Base-by-base conservation (phyloP, 306 rosid genomes). In the Psophocarpus tetragonolobus region DNA sequence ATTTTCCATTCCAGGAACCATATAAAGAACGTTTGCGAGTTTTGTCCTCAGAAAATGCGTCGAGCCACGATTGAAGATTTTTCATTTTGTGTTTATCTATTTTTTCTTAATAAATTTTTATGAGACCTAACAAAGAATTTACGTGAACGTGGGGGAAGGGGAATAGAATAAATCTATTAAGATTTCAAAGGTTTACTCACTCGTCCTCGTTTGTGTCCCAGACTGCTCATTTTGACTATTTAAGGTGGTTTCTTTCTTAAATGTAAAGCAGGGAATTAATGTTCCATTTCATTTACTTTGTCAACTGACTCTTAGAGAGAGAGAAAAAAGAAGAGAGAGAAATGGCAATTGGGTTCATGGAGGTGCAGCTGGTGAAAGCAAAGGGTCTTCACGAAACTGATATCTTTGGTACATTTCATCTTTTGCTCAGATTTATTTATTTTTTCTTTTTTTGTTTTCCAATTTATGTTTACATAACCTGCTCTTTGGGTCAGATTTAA, bases 311-410 rank as follows among this genome's bases (percentile, higher is more conserved):
- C n/a, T n/a, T n/a, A 67, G 36, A 54, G 53, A 73, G 68, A 24
- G 41, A 72, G 36, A 13, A 24, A 47, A 18, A 14, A 12, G 51
- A 32, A 63, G 13, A 38, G 18, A 74, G 33, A 81, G 64, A 74
- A 3, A 85, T 85, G 85, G 42, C 88, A 21, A 74, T 81, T 69
- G 88, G 88, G 29, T 36, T 68, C 12, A 81, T 85, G 88, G 88
- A 85, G 42, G 88, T 85, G 60, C n/a, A 42, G 73, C 48, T 85
- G 13, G 38, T 81, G 11, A 85, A 78, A 56, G 88, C 93, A 11
- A 94, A 87, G 82, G 91, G 87, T 4, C 92, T 94, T 77, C 86
- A 81, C 29, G 83, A 84, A 51, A 47, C 77, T 10, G 93, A 94
- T 87, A 26, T 91, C 47, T 48, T 91, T 35, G 95, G 98, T 93